A percentile compares a stretch with the other conserved stretches of the same genome.
Conservation (phyloP, 2,329 filamentous ascomycete genomes). For the Pezicula carpinea region DNA sequence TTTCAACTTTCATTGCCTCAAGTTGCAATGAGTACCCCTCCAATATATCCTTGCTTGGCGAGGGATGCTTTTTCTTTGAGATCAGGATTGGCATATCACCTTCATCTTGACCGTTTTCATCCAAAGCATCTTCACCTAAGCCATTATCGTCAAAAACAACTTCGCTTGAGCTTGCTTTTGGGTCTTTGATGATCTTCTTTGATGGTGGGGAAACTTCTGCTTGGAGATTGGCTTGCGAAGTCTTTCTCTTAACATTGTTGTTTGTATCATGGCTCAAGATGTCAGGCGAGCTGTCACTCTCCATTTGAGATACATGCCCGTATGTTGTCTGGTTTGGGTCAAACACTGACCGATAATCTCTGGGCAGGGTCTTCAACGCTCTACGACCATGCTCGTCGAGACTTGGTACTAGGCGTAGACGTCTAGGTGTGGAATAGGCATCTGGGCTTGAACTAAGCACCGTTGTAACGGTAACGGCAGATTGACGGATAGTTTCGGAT, state of each 20-base stretch:
- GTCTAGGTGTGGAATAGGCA: constrained; percentile 22
- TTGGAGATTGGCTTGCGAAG: not conserved
- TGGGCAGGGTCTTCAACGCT: constrained; percentile 12
- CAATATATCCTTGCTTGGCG: constrained; percentile 21
- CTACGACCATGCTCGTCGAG: constrained; percentile 14
- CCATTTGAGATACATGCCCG: constrained; percentile 7
- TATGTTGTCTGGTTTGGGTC: constrained; percentile 7
- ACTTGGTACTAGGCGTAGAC: constrained; percentile 17
- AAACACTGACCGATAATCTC: constrained; percentile 14
- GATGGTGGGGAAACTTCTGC: too few relatives aligned
- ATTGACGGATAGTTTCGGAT: too few relatives aligned
- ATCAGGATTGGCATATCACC: too few relatives aligned
- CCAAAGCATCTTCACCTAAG: too few relatives aligned
- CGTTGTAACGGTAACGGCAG: too few relatives aligned
- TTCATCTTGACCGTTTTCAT: too few relatives aligned
- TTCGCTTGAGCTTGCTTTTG: too few relatives aligned
- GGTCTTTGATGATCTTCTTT: too few relatives aligned
- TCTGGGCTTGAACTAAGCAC: constrained; percentile 14
- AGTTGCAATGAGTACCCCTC: constrained; percentile 8
- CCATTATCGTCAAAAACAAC: too few relatives aligned
- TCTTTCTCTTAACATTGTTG: constrained; percentile 9
- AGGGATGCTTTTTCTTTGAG: constrained; percentile 21
- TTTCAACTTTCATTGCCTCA: too few relatives aligned
- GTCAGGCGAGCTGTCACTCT: not conserved
- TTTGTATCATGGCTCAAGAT: not conserved